A percentile compares a stretch with the other conserved stretches of the same genome.
Evolutionary conservation across 352 stramenopile species (phyloP).

Genomic region (Globisporangium nodosum): DNA sequence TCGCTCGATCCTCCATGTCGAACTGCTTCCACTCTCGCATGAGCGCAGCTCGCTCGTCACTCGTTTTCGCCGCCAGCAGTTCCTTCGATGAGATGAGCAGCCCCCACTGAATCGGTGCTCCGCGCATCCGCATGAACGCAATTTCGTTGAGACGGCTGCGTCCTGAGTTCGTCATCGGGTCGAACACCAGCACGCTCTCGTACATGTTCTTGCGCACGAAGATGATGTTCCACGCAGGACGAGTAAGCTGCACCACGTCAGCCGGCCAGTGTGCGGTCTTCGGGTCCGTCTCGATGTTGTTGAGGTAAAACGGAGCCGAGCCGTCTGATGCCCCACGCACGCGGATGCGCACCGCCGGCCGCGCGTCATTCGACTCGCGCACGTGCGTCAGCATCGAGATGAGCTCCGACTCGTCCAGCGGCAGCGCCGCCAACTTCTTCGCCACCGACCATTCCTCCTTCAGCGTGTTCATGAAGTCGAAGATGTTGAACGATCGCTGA

Average conservation of each 20-base stretch:
- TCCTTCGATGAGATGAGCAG: conserved; percentile 70
- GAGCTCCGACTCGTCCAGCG: conserved; percentile 39
- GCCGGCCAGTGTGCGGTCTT: conserved; percentile 40
- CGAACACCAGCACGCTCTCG: conserved; percentile 70
- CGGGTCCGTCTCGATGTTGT: conserved; percentile 74
- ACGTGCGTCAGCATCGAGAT: conserved; percentile 59
- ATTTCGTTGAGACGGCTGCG: conserved; percentile 51
- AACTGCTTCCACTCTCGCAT: conserved; percentile 38
- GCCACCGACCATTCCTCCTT: conserved; percentile 74
- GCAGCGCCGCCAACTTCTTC: conserved; percentile 52
- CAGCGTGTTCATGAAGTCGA: conserved; percentile 82
- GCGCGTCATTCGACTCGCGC: conserved; percentile 37
- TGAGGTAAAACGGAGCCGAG: conserved; percentile 67
- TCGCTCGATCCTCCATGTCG: conserved; percentile 37
- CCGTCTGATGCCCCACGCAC: conserved; percentile 58
- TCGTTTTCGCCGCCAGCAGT: conserved; percentile 42
- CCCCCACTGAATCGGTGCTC: conserved; percentile 70
- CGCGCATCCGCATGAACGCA: conserved; percentile 62
- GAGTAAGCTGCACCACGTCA: conserved; percentile 39
- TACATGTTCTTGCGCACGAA: conserved; percentile 88
- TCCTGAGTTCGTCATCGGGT: conserved; percentile 48
- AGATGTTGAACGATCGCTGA: conserved; percentile 89
- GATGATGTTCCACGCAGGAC: conserved; percentile 74
- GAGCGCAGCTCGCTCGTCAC: conserved; percentile 28
- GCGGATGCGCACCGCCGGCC: conserved; percentile 48